A percentile compares a stretch with the other conserved stretches of the same genome.
Conservation (phyloP, 306 rosid genomes). For the Ormosia emarginata region DNA sequence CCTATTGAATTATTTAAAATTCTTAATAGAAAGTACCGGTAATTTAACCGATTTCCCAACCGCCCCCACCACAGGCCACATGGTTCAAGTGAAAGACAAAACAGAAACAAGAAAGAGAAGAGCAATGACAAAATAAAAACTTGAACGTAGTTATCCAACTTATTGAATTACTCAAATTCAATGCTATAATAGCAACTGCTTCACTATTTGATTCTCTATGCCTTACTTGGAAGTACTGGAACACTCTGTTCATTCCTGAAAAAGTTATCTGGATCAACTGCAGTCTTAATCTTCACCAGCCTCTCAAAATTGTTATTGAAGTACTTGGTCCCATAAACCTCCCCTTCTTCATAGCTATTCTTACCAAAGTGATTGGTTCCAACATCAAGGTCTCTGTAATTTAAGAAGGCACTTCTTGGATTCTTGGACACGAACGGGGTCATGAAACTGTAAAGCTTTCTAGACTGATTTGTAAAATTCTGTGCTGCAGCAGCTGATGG, state of each 20-base stretch:
- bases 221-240: conserved; percentile 26
- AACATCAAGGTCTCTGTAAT: conserved; percentile 75
- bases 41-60: neutral
- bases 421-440: conserved; percentile 67
- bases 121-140: neutral
- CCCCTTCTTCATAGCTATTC: conserved; percentile 46
- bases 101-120: neutral
- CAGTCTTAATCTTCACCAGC: conserved; percentile 56
- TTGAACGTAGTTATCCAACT: neutral
- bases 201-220: neutral
- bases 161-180: neutral
- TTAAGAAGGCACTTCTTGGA: conserved; percentile 41
- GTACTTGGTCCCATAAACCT: conserved; percentile 58
- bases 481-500: conserved; percentile 14
- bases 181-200: neutral
- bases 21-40: neutral
- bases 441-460: conserved; percentile 50
- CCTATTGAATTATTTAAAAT: no score
- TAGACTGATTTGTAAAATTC: conserved; percentile 22
- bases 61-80: neutral
- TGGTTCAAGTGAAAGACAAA: neutral
- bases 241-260: conserved; percentile 81
- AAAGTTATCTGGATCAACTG: conserved; percentile 60
- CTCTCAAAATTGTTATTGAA: conserved; percentile 55
- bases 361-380: conserved; percentile 39